These are phyloP conservation scores for Funneliformis caledonium DNA, from an alignment of 371 early-diverging fungal genomes.

Conservation along the genomic window DNA sequence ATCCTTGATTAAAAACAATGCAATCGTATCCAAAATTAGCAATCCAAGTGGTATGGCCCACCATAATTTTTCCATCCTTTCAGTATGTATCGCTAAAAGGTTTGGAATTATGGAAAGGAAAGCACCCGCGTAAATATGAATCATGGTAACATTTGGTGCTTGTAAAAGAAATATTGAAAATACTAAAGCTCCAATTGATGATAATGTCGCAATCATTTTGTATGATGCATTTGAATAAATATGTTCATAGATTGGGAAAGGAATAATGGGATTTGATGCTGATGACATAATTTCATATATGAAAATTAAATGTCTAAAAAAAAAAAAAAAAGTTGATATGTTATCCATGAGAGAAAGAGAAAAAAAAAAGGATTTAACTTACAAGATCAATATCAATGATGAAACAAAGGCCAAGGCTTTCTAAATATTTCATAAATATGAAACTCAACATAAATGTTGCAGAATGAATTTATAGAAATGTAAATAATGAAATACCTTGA, in stretches of 20 bases:
- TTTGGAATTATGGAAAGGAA: conserved; percentile 15
- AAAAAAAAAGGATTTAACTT: not conserved
- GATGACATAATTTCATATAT: conserved; percentile 5
- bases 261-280: conserved; percentile 1
- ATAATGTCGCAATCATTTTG: conserved; percentile 32
- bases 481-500: not conserved
- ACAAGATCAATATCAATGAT: not conserved
- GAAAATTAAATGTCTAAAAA: conserved; percentile 17
- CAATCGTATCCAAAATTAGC: not conserved
- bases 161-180: conserved; percentile 21
- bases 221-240: conserved; percentile 8
- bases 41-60: conserved; percentile 18
- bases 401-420: conserved; percentile 15
- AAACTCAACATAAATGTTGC: not conserved
- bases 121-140: conserved; percentile 16
- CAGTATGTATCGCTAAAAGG: not conserved
- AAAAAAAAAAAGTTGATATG: not conserved
- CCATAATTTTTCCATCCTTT: conserved; percentile 23
- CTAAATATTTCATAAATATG: not conserved
- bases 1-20: conserved; percentile 18
- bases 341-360: no score
- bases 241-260: not conserved
- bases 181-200: conserved; percentile 1
- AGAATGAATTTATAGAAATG: not conserved
- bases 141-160: conserved; percentile 3